Evolutionary conservation across 2,329 filamentous ascomycete species (phyloP), one percentile per base, ranked within the genome.

Genomic region (Cladosporium sp.): DNA sequence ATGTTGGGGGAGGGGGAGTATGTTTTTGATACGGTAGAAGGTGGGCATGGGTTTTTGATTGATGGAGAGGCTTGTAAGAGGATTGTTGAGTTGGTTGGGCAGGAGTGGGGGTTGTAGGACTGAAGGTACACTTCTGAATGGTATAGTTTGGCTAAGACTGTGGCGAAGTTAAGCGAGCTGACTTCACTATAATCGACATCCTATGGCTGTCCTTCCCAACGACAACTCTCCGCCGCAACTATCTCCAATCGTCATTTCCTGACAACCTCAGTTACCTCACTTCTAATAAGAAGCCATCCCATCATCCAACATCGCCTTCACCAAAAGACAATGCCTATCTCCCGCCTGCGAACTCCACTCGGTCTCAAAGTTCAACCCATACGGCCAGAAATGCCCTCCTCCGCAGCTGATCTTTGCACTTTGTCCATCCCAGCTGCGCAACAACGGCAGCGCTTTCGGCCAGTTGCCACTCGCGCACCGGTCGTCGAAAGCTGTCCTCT

Each of bases 331-430:
- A 21, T 58, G 32, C 14, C 55, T 32, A 26, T 58, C 55, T 1
- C 55, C 55, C 11, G 55, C 55, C 34, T 65, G 30, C 34, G 61
- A 55, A n/a, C 62, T 65, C 55, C 66, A 69, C 57, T 69, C 67
- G 10, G 30, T 61, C 30, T 66, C 67, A 59, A 38, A 69, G 24
- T 69, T 69, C 66, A 69, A 59, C 21, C 67, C 67, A 59, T 69
- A 69, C 34, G 67, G 67, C 66, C 66, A 66, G 28, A 69, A 55
- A 32, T 69, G 67, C 1, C 59, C 52, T 0, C 66, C 67, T 3
- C 59, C 63, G 54, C 67, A 69, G 30, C 52, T 60, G 14, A 69
- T 41, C 54, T 34, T 65, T 28, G 59, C 49, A n/a, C 57, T 59
- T 28, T 18, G 24, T 1, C 67, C 67, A 55, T 69, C 66, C 47